phyloP scores from a whole-genome alignment of 257 asterid species.

The Echium plantagineum region DNA sequence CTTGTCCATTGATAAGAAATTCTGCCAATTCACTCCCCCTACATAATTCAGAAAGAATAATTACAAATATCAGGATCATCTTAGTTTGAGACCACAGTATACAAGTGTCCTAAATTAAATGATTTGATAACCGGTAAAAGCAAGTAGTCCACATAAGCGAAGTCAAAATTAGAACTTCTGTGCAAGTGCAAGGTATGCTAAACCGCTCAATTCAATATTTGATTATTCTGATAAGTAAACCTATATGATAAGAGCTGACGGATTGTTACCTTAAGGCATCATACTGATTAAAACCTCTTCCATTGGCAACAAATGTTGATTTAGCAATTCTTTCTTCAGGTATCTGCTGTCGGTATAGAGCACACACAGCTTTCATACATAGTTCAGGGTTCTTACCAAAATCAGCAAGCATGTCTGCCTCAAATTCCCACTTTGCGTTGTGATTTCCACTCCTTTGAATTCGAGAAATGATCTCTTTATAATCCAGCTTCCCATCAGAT shows the following conservation, averaged over 20 bases:
- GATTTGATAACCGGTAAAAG: too few relatives aligned
- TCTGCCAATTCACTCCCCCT: conserved; percentile 54
- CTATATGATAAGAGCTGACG: background rate
- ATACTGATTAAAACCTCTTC: conserved; percentile 47
- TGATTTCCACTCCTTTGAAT: conserved; percentile 40
- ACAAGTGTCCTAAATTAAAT: too few relatives aligned
- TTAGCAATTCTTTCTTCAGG: conserved; percentile 31
- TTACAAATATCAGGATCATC: too few relatives aligned
- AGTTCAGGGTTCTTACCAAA: conserved; percentile 40
- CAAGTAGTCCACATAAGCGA: too few relatives aligned
- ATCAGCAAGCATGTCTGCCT: conserved; percentile 65
- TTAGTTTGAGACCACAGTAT: too few relatives aligned
- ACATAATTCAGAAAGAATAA: too few relatives aligned
- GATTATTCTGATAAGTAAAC: too few relatives aligned
- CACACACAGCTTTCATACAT: conserved; percentile 68
- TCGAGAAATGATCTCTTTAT: conserved; percentile 32
- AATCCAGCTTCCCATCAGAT: conserved; percentile 23
- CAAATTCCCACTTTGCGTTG: conserved; percentile 39
- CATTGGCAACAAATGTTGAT: conserved; percentile 30
- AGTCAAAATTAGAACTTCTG: too few relatives aligned
- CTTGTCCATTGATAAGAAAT: conserved; percentile 41
- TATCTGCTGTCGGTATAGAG: conserved; percentile 56
- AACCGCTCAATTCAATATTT: too few relatives aligned
- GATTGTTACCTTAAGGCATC: conserved; percentile 38
- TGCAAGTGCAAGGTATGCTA: too few relatives aligned